Evolutionary conservation across 495 filamentous ascomycete species (phyloP).

Genomic region (Physcia stellaris): DNA sequence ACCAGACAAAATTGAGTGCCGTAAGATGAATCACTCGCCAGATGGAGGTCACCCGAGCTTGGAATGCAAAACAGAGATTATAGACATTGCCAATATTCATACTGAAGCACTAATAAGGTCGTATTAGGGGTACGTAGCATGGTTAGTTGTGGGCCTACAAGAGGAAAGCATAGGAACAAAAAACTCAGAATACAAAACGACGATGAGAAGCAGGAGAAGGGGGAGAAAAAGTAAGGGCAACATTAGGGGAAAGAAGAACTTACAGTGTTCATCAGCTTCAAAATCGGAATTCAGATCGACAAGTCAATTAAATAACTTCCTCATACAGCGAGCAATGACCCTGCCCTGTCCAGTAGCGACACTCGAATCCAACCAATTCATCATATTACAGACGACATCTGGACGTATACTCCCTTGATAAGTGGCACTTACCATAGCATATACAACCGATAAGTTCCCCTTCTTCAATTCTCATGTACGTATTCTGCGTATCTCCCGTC

Average conservation of each 20-base stretch:
- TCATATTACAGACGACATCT: neutral
- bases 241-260: slow-evolving; percentile 1
- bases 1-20: too few species aligned
- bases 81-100: too few species aligned
- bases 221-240: slow-evolving; percentile 2
- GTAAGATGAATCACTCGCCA: too few species aligned
- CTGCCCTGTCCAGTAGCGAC: neutral
- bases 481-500: neutral
- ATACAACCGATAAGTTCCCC: neutral
- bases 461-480: neutral
- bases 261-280: neutral
- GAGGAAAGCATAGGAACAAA: too few species aligned
- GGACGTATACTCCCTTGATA: neutral
- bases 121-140: too few species aligned
- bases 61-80: too few species aligned
- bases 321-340: too few species aligned
- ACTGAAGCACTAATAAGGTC: too few species aligned
- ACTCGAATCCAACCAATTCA: neutral
- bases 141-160: too few species aligned
- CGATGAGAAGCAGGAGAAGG: slow-evolving; percentile 8
- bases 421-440: neutral
- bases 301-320: neutral
- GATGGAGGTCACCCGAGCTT: too few species aligned
- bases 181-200: slow-evolving; percentile 8
- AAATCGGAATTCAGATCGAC: neutral